Evolutionary conservation across 1,284 basidiomycete species (phyloP), one percentile per base, ranked within the genome.

Genomic region (Leccinum subrobustum): DNA sequence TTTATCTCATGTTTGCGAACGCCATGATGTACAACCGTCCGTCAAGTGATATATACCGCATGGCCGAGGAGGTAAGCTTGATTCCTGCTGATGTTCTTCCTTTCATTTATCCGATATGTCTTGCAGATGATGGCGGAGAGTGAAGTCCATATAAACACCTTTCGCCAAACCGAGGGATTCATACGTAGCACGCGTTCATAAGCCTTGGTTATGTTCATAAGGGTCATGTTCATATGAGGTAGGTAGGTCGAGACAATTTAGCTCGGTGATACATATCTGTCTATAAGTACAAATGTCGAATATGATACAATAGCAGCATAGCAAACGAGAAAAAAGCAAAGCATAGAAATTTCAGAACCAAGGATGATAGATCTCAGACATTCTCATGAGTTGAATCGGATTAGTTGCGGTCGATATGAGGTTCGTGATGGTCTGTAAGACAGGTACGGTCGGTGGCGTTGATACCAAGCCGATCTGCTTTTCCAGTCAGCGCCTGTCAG

Each of bases 21-120:
- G 93, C 95, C 12, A 89, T 95, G 83, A 93, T 97, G 90, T 98
- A 94, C 74, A 98, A 98, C 66, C 81, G 88, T 48, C 89, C 90
- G 1, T 88, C 86, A 4, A 90, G 88, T 23, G 91, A 93, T 71
- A 89, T 96, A 11, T 87, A 89, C 68, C 81, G 82, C 56, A 93
- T 96, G 90, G 91, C 95, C n/a, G 86, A 91, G 71, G 92, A 95
- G 79, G 92, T 91, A 62, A 76, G 85, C 69, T 39, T 52, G 51
- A 5, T 57, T 18, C 35, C 56, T 51, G 60, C 35, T 60, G 54
- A 39, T 54, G 35, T n/a, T 12, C 52, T 57, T 42, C 39, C n/a
- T 18, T 18, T 42, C 39, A 51, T 54, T 39, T 56, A 55, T 20
- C n/a, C 33, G 31, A 62, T 23, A n/a, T 18, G 16, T 60, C 31